Percentiles rank a stretch among this genome's conserved stretches.
These are phyloP conservation scores for Chlamydomonas schloesseri DNA, from an alignment of 139 green algal genomes.

Conservation along the genomic window DNA sequence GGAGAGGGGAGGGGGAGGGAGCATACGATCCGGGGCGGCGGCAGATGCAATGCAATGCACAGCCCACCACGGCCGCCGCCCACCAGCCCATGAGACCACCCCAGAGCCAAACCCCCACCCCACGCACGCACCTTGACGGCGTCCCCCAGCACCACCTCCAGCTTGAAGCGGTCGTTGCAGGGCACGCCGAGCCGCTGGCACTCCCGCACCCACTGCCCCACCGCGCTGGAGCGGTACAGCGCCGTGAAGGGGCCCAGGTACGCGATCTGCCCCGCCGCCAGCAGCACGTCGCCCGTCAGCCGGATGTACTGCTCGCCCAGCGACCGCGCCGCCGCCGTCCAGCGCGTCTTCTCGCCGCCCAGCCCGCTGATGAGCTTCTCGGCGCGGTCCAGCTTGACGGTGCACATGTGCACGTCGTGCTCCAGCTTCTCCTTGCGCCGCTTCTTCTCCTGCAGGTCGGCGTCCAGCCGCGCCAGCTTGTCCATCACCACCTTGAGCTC, in stretches of 20 bases:
- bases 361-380: slow-evolving; percentile 82
- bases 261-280: slow-evolving; percentile 78
- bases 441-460: slow-evolving; percentile 75
- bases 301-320: slow-evolving; percentile 75
- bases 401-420: slow-evolving; percentile 77
- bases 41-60: too few species aligned
- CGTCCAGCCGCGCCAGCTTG: slow-evolving; percentile 83
- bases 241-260: slow-evolving; percentile 88
- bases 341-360: slow-evolving; percentile 80
- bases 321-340: slow-evolving; percentile 69
- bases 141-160: slow-evolving; percentile 73
- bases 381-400: slow-evolving; percentile 79
- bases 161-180: slow-evolving; percentile 73
- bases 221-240: slow-evolving; percentile 70
- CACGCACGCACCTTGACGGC: slow-evolving; percentile 64
- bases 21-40: too few species aligned
- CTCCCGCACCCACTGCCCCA: slow-evolving; percentile 57
- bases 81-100: background rate
- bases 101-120: too few species aligned
- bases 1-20: too few species aligned
- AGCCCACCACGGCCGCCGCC: too few species aligned
- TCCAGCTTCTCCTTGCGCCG: slow-evolving; percentile 78
- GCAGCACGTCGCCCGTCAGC: slow-evolving; percentile 86
- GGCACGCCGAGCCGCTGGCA: slow-evolving; percentile 66
- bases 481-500: slow-evolving; percentile 83